Base-by-base conservation (phyloP, 192 early-diverging fungal species). In the Chytriomyces confervae region DNA sequence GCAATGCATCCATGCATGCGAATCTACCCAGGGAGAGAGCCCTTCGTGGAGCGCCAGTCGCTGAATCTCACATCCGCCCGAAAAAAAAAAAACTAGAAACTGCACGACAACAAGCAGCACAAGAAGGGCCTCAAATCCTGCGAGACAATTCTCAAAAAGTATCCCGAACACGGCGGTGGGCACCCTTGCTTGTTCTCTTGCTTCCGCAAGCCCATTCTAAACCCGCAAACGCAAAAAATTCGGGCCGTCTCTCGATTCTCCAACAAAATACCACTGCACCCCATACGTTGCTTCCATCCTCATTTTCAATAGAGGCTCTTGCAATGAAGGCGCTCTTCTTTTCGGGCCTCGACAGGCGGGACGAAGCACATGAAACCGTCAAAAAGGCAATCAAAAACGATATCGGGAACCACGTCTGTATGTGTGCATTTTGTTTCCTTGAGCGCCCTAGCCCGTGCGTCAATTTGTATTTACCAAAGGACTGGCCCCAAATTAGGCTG, bases 271-370 rank as follows among this genome's bases (percentile, higher is more conserved):
- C 36, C 36, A 36, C 36, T 36, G 36, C 36, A 36, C 36, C 36
- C 36, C 24, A 27, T 0, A 23, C n/a, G n/a, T 61, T 61, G 1
- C n/a, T 23, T n/a, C 57, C 11, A 24, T 79, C 6, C 46, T 7
- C 62, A 23, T 7, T 74, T 36, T 36, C 36, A 18, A 62, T 50
- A 90, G 97, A 99, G 81, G 95, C 97, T 2, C 86, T 95, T 74
- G 95, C 96, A 5, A 91, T 99, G 91, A 97, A 96, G 79, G 96
- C 96, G 18, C 86, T 99, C 68, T 97, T 99, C 81, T 84, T 94
- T 67, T 90, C 93, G 76, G 88, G 94, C 74, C 77, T 98, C 84
- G 95, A 97, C 63, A 92, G 94, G 80, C 95, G 93, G 78, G 94
- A 96, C 36, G 96, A 99, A 79, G 96, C 89, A 7, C 93, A 95